Evolutionary conservation across 805 yeast species (phyloP), one percentile per base, ranked within the genome.

Genomic region (Metschnikowia kunwiensis): DNA sequence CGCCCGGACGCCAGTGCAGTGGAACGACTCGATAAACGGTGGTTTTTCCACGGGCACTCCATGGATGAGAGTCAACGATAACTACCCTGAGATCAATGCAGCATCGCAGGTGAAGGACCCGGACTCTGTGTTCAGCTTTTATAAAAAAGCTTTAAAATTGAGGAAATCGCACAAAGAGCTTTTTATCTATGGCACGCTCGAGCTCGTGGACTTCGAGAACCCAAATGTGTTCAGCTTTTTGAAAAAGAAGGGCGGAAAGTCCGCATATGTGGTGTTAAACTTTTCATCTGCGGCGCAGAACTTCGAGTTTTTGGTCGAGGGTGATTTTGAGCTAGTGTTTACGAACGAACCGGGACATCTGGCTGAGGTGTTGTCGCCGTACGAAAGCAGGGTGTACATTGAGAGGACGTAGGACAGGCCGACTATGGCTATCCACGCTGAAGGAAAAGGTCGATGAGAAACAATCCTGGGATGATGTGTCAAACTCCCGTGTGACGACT

Each of bases 1-100:
- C 47, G 70, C 76, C 4, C 67, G 81, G 54, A 64, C 78, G 13
- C 81, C 81, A 13, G 70, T 75, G 41, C 80, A 74, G 45, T 75
- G 81, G 81, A 65, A 64, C 40, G 53, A 50, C 34, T 44, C 64
- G 1, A 57, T 46, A n/a, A 42, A 70, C 42, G 78, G 63, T 24
- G 80, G 80, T 0, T 75, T 75, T 55, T 58, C 76, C 17, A 55
- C 63, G 5, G 68, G 51, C 27, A 59, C 56, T 40, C 80, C 81
- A 16, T 76, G 82, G 81, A 74, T 69, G 58, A 58, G 63, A 42
- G 68, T 70, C 44, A 72, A 73, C 45, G 76, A 72, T 39, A 70
- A 70, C 48, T 75, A 68, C 57, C 54, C 51, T 39, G 68, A 66
- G 32, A 63, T 75, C 50, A 76, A 76, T 43, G 80, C 65, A 16